A percentile compares a stretch with the other conserved stretches of the same genome.
Evolutionary conservation across 352 stramenopile genomes (phyloP).

Genomic region (Pythium phragmiticola): DNA sequence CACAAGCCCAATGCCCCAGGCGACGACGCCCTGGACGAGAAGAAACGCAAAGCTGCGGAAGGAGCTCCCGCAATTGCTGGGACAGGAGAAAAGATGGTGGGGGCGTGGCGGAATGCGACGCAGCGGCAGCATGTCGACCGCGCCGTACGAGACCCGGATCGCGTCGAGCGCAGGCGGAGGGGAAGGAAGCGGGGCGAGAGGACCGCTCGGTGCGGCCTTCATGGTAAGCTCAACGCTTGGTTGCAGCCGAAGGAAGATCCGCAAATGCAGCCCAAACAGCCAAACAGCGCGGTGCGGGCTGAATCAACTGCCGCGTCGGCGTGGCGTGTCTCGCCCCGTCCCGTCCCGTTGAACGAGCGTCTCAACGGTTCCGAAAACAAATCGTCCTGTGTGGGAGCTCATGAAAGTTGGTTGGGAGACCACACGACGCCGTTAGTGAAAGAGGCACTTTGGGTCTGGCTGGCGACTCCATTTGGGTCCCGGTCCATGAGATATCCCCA

Average conservation of each 20-base stretch:
- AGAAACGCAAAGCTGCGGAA: slow-evolving; percentile 19
- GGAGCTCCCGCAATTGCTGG: background rate
- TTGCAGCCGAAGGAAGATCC: too few relatives aligned
- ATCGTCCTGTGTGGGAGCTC: too few relatives aligned
- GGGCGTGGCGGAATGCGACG: background rate
- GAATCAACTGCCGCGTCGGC: too few relatives aligned
- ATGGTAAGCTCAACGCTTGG: background rate
- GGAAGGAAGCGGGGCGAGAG: background rate
- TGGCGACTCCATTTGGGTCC: too few relatives aligned
- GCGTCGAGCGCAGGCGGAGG: background rate
- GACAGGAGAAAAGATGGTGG: background rate
- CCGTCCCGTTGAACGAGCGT: too few relatives aligned
- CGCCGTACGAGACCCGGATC: slow-evolving; percentile 24
- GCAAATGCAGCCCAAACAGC: too few relatives aligned
- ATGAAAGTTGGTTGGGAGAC: too few relatives aligned
- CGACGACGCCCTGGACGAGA: slow-evolving; percentile 20
- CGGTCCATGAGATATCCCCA: background rate
- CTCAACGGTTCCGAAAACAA: too few relatives aligned
- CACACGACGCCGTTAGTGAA: too few relatives aligned
- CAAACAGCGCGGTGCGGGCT: too few relatives aligned
- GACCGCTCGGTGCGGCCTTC: background rate
- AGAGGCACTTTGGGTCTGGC: too few relatives aligned
- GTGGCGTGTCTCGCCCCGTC: too few relatives aligned
- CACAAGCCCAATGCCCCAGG: slow-evolving; percentile 7
- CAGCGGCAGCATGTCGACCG: slow-evolving; percentile 8